Evolutionary conservation across 2,329 filamentous ascomycete species (phyloP).

Genomic region (Curvularia sp.): DNA sequence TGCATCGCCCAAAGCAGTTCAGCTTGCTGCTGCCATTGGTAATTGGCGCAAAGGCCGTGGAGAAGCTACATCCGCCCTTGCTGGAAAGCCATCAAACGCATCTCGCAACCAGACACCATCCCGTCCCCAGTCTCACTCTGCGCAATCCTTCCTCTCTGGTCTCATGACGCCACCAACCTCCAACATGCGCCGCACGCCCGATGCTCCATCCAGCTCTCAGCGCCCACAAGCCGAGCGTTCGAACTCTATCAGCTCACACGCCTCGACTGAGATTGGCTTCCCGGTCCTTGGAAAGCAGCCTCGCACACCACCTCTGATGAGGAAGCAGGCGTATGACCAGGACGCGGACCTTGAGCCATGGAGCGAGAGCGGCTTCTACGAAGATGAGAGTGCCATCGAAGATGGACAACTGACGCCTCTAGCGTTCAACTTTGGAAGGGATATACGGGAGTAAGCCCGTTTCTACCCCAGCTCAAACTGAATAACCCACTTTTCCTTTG

Average conservation of each 20-base stretch:
- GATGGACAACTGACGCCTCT: constrained; percentile 49
- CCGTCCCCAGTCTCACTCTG: constrained; percentile 53
- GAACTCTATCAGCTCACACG: constrained; percentile 40
- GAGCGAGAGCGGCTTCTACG: constrained; percentile 56
- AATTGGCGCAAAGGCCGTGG: constrained; percentile 80
- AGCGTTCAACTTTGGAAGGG: constrained; percentile 43
- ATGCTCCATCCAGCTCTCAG: constrained; percentile 47
- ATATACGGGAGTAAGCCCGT: constrained; percentile 26
- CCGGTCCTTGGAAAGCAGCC: constrained; percentile 43
- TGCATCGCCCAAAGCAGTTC: constrained; percentile 81
- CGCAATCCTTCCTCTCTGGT: constrained; percentile 73
- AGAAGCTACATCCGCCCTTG: constrained; percentile 56
- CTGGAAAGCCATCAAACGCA: constrained; percentile 38
- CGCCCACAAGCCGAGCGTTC: constrained; percentile 37
- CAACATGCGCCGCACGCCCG: constrained; percentile 68
- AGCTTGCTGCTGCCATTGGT: constrained; percentile 96
- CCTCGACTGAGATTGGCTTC: constrained; percentile 41
- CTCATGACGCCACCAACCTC: constrained; percentile 90
- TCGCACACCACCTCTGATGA: constrained; percentile 62
- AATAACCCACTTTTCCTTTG: constrained; percentile 14
- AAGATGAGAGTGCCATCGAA: constrained; percentile 57
- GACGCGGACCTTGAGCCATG: constrained; percentile 63
- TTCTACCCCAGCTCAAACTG: neutral
- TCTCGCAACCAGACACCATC: constrained; percentile 46
- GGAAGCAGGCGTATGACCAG: constrained; percentile 64